Base-by-base conservation (phyloP, 176 grass and related monocot genomes). In the Phoenix dactylifera region DNA sequence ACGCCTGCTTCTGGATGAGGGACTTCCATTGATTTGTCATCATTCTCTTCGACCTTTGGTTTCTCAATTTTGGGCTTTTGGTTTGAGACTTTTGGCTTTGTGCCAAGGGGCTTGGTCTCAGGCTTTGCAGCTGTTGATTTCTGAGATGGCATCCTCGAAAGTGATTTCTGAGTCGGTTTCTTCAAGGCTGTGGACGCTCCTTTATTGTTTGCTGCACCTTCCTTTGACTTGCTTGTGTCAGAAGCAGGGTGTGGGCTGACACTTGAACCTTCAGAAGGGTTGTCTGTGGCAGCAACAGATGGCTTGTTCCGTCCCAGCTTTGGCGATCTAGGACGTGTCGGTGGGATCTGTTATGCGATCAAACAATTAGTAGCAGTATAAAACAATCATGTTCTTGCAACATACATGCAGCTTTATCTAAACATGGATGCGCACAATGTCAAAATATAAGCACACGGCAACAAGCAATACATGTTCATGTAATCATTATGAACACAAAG, bases 271-370 rank as follows among this genome's bases (percentile, higher is more conserved):
- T 97, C 78, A 24, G 49, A 72, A 71, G 72, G 54, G 49, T 71
- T 76, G 58, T 77, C 92, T 69, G 59, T 19, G 2, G 55, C 67
- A 75, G 86, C 71, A 72, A 2, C 74, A 25, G 54, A 62, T 62
- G 77, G 63, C 70, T 97, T 97, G 81, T 79, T 61, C 4, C 92
- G 77, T 10, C 92, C 92, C 50, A 97, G 92, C 76, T 91, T 97
- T 23, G 92, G 92, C 44, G 92, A 97, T 55, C 78, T 88, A 53
- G 92, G 76, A 5, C 92, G 92, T 17, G 92, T 97, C 61, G 87
- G 84, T 57, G 92, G 87, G 70, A 97, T 85, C 92, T 97, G 78
- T 79, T 77, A 54, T 1, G 18, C 23, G 35, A 55, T 12, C 54
- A 23, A 55, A 55, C 7, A 20, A 55, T 55, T 55, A 23, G 18